Evolutionary conservation across 2,329 filamentous ascomycete species (phyloP), one percentile per base, ranked within the genome.

Genomic region (Lizonia empirigonia): DNA sequence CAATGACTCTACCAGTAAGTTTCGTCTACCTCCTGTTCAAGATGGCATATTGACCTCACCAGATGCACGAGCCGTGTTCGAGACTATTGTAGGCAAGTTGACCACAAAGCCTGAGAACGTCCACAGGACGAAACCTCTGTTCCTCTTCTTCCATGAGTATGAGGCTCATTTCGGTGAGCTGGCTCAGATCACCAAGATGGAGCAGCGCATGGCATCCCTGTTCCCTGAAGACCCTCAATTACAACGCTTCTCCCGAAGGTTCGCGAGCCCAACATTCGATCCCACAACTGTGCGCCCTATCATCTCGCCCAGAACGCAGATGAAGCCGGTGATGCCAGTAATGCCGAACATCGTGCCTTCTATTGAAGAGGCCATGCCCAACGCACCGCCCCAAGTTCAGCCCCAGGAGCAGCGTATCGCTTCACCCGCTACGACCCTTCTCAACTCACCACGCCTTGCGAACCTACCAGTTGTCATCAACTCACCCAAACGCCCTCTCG

Each of bases 61-160:
- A 92, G 91, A 99, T 80, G 94, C 94, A 26, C 85, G 94, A 59
- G 92, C 94, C 8, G 91, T 97, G 2, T 99, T 99, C 65, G 94
- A 97, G 72, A 97, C 92, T 13, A 91, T 92, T 13, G 90, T 97
- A 53, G 90, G 88, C 67, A 87, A 87, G 55, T 82, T 97, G 34
- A 84, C 88, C 7, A 82, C 88, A 19, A 94, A 92, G 60, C 85
- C 89, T 0, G 89, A 91, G 60, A 84, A 85, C 9, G 76, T 87
- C 1, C 75, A 81, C 46, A 94, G 91, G 67, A 85, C 92, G 7
- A 95, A 94, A 71, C 84, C 89, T 1, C 83, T 99, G 0, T 96
- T 96, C 65, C 80, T 86, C 2, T 97, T 93, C 75, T 93, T 99
- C 72, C 93, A 99, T 75, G 88, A 92, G 63, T 96, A 96, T 70